A percentile compares a stretch with the other conserved stretches of the same genome.
phyloP scores from a whole-genome alignment of 2,329 filamentous ascomycete species.

The Talaromyces rugulosus region DNA sequence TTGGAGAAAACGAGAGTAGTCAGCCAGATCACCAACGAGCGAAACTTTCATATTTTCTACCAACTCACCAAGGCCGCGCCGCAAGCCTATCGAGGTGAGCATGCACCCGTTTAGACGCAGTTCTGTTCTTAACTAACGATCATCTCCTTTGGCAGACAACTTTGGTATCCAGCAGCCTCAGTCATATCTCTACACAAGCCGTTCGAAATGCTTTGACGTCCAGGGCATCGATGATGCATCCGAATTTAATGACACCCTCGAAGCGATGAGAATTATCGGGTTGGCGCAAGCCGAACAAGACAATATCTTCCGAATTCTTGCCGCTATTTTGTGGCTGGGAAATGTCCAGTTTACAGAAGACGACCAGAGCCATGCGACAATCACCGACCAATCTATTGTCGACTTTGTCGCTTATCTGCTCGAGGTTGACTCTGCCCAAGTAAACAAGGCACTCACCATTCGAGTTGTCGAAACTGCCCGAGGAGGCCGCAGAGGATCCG shows the following conservation, averaged over 20 bases:
- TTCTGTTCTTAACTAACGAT: neutral
- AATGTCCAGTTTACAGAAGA: conserved; percentile 91
- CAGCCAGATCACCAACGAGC: conserved; percentile 89
- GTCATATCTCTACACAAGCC: conserved; percentile 89
- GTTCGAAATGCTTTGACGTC: conserved; percentile 91
- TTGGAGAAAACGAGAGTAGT: conserved; percentile 94
- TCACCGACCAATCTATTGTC: conserved; percentile 83
- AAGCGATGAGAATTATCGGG: conserved; percentile 94
- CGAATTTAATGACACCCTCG: conserved; percentile 83
- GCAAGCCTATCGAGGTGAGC: conserved; percentile 66
- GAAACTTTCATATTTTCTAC: conserved; percentile 99
- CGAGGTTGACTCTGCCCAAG: conserved; percentile 74
- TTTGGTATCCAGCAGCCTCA: conserved; percentile 90
- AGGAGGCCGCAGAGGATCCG: conserved; percentile 61
- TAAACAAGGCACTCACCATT: conserved; percentile 84
- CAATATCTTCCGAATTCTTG: conserved; percentile 91
- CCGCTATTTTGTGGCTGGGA: conserved; percentile 87
- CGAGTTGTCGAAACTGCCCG: conserved; percentile 73
- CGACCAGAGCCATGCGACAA: conserved; percentile 80
- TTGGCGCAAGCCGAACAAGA: conserved; percentile 85
- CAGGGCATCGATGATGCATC: conserved; percentile 87
- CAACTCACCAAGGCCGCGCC: conserved; percentile 95
- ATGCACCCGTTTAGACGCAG: neutral
- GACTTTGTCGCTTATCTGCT: conserved; percentile 93
- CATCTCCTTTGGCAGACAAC: conserved; percentile 48